These are phyloP conservation scores for Scedosporium aurantiacum DNA, from an alignment of 2,329 filamentous ascomycete genomes.

Conservation along the genomic window DNA sequence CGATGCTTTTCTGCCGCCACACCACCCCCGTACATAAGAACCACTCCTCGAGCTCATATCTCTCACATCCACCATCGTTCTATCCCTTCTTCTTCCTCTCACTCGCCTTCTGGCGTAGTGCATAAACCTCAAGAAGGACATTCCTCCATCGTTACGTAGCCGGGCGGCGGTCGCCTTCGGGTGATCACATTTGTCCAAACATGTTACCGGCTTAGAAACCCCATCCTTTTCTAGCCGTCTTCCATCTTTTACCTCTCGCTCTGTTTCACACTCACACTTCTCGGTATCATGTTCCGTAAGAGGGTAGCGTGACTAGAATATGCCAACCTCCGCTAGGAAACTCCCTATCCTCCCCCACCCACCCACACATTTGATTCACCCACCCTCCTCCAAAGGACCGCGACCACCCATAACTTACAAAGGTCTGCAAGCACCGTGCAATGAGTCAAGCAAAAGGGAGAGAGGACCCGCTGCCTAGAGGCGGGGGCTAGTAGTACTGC, in stretches of 20 bases:
- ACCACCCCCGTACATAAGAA: too few relatives aligned
- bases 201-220: neutral
- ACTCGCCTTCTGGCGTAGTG: neutral
- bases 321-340: neutral
- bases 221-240: neutral
- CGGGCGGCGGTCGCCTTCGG: conserved; percentile 4
- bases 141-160: neutral
- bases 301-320: neutral
- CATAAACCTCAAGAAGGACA: neutral
- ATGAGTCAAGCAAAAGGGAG: neutral
- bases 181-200: neutral
- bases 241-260: neutral
- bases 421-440: neutral
- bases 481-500: neutral
- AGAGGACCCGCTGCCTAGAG: neutral
- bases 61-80: neutral
- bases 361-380: neutral
- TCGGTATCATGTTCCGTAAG: neutral
- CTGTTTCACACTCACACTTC: neutral
- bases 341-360: neutral
- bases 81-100: neutral
- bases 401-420: neutral
- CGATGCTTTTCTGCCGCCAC: too few relatives aligned
- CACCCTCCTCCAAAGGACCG: neutral
- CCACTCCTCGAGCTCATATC: too few relatives aligned